Conservation (phyloP, 2,329 filamentous ascomycete genomes). For the Pseudogymnoascus sp. region DNA sequence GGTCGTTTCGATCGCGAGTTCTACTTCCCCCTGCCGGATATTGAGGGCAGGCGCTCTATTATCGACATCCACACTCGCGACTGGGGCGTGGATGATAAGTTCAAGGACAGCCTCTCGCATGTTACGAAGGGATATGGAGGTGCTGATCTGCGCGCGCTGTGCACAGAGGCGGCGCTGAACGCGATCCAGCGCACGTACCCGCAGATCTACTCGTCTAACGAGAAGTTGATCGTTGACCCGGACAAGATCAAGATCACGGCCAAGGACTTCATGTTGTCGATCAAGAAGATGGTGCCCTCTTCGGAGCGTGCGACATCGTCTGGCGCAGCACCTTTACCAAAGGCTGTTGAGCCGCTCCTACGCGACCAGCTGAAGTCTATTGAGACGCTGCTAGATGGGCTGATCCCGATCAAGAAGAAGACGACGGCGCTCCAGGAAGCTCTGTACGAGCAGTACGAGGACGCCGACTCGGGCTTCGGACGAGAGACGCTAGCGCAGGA, state of each 20-base stretch:
- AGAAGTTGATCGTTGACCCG: constrained; percentile 84
- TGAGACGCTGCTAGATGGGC: constrained; percentile 58
- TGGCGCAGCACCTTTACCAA: constrained; percentile 71
- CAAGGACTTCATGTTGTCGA: constrained; percentile 93
- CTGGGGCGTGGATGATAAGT: constrained; percentile 72
- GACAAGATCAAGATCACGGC: constrained; percentile 77
- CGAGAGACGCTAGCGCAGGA: constrained; percentile 67
- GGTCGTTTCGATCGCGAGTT: constrained; percentile 97
- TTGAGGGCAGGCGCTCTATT: constrained; percentile 72
- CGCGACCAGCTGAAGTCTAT: constrained; percentile 64
- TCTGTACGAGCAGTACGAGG: constrained; percentile 78
- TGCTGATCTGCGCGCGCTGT: constrained; percentile 86
- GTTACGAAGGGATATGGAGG: constrained; percentile 94
- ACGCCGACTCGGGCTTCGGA: constrained; percentile 74
- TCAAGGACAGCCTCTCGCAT: constrained; percentile 78
- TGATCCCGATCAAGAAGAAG: constrained; percentile 78
- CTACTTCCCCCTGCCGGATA: constrained; percentile 87
- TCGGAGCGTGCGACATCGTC: constrained; percentile 85
- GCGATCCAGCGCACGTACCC: constrained; percentile 92
- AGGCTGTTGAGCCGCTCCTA: constrained; percentile 72
- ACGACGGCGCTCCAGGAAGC: constrained; percentile 88
- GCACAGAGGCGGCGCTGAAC: constrained; percentile 92
- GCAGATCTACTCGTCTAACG: constrained; percentile 85
- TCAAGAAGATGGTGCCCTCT: constrained; percentile 93
- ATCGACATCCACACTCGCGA: constrained; percentile 92